These are phyloP conservation scores for Neurospora sp. DNA, from an alignment of 495 filamentous ascomycete species.

Conservation along the genomic window DNA sequence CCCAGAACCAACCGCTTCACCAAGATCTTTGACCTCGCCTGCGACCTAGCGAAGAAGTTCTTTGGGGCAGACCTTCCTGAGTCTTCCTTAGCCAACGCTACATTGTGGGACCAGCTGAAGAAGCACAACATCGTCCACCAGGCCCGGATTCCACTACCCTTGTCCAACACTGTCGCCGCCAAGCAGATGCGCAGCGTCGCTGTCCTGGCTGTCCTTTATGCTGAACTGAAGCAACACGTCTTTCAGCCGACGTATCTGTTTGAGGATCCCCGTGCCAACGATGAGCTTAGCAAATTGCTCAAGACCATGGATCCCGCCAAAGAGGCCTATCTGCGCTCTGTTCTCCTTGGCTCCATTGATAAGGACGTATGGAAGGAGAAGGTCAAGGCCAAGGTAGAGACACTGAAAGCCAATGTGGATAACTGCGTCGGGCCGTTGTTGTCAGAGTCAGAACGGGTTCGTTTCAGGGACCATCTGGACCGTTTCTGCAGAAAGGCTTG, in stretches of 20 bases:
- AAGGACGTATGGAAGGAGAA: neutral
- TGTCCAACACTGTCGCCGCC: conserved; percentile 6
- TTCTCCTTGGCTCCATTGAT: conserved; percentile 6
- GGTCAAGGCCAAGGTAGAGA: neutral
- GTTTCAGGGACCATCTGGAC: neutral
- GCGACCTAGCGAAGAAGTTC: conserved; percentile 1
- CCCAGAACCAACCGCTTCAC: neutral
- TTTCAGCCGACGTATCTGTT: conserved; percentile 17
- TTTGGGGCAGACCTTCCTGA: conserved; percentile 2
- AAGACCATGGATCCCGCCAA: neutral
- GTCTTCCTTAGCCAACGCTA: neutral
- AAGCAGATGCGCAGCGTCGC: conserved; percentile 18
- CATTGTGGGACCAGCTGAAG: neutral
- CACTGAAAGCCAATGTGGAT: neutral
- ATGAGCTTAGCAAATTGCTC: conserved; percentile 1
- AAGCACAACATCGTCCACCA: neutral
- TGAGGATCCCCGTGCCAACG: neutral
- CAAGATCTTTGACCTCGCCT: conserved; percentile 1
- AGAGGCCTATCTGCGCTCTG: conserved; percentile 10
- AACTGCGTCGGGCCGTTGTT: neutral
- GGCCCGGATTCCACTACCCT: conserved; percentile 8
- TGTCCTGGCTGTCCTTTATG: conserved; percentile 7
- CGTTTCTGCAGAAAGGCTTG: neutral
- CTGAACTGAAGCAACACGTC: conserved; percentile 2
- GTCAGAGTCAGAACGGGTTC: neutral